Base-by-base conservation (phyloP, 768 basidiomycete genomes). In the Boletus coccyginus region DNA sequence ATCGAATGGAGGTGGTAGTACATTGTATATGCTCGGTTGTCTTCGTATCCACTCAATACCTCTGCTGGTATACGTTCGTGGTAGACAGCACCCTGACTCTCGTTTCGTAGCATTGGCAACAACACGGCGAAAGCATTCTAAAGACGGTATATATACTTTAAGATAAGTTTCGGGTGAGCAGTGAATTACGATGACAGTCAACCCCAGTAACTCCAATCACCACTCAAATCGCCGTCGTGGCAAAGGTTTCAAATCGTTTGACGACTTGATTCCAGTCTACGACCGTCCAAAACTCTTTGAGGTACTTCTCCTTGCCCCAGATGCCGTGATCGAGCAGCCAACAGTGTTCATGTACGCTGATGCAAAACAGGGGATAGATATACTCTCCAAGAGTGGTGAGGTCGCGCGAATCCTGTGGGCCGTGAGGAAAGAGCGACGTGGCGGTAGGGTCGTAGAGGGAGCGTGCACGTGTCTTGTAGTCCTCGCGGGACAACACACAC, bases 311-410 rank as follows among this genome's bases (percentile, higher is more conserved):
- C 73, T 92, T 90, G 27, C 94, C 93, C 90, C 91, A 94, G 6
- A 96, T 82, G 6, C 93, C 93, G 61, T 88, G 93, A 39, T 89
- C 90, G 21, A 88, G 86, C 66, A 96, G 77, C 91, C 92, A 96
- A 29, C 88, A 87, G 62, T 92, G 93, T 70, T 94, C 92, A 62
- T 93, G 82, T 6, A 91, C 82, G 42, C 86, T 85, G 49, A 94
- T 66, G 59, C 88, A 90, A 70, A 92, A 85, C 52, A 95, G 68
- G 21, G 93, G 93, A 66, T 78, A 85, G 40, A 95, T 71, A 14
- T 75, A 73, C 33, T 81, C 78, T 33, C 86, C 88, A n/a, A 77
- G 60, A 6, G 54, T 56, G 35, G 60, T 53, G 40, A 71, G 53
- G 70, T 67, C 45, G 62, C 59, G 57, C 50, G 57, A 45, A 64